phyloP scores from a whole-genome alignment of 805 yeast genomes.

The Komagataella mondaviorum region DNA sequence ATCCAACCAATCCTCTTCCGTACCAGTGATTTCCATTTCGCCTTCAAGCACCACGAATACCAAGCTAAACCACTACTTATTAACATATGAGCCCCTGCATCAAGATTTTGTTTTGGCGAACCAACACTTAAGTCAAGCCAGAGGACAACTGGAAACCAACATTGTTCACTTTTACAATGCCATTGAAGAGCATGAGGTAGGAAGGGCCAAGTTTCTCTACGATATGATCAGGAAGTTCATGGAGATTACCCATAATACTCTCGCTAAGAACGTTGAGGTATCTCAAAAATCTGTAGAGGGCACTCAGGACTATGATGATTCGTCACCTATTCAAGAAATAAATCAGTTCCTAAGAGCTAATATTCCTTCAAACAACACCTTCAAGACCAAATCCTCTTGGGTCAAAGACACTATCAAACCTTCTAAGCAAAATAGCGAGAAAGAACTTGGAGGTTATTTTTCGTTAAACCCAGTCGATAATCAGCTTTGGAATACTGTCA shows the following conservation, averaged over 20 bases:
- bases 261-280: background rate
- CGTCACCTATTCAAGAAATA: background rate
- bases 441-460: background rate
- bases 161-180: background rate
- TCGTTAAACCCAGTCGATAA: background rate
- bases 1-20: background rate
- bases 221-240: background rate
- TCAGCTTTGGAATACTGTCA: background rate
- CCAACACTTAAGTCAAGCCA: background rate
- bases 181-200: background rate
- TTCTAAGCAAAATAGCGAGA: background rate
- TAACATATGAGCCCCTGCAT: background rate
- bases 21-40: background rate
- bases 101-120: background rate
- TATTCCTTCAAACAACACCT: background rate
- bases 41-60: background rate
- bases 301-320: background rate
- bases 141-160: background rate
- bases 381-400: background rate
- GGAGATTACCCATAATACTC: background rate
- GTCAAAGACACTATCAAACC: background rate
- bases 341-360: background rate
- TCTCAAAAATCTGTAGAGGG: background rate
- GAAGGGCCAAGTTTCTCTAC: background rate
- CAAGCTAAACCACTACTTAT: background rate